Base-by-base conservation (phyloP, 768 basidiomycete species). In the Thelephora ganbajun region DNA sequence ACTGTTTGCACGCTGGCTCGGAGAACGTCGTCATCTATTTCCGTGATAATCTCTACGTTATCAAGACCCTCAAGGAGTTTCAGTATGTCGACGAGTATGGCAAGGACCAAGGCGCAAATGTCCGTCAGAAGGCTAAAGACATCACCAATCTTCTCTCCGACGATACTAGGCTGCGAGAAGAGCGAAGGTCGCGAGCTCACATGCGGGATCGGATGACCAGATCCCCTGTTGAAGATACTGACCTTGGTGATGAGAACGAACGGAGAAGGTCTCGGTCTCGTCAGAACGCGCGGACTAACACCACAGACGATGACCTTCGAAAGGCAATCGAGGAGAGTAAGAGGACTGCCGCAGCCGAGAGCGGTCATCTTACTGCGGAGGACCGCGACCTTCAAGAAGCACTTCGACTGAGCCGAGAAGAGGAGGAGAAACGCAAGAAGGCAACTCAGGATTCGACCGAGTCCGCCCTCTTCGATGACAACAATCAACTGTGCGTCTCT, bases 21-120 rank as follows among this genome's bases (percentile, higher is more conserved):
- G 96, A 98, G 66, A 97, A 99, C 62, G 93, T 97, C 18, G 91
- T 98, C 51, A 86, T 96, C 59, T 99, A 99, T 69, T 98, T 98
- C 72, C 80, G 80, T 43, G 93, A 99, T 63, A 98, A 99, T 61
- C 66, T 96, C 51, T 99, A 98, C 65, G 77, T 98, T 61, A 80
- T 99, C 77, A 98, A 98, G 71, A 98, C 94, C 1, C 77, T 99
- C 51, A 94, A 97, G 63, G 96, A 99, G 64, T 99, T 99, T 66
- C 94, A 98, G 56, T 96, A 80, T 59, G 63, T 94, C 48, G 96
- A 98, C 63, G 96, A 98, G 57, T 81, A 87, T 35, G 86, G 83
- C 45, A 96, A 96, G 63, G 96, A 99, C 61, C 91, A 96, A 58
- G 96, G 96, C 33, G 91, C 91, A n/a, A 99, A 98, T 63, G 89